Evolutionary conservation across 108 stramenopile genomes (phyloP), one percentile per base, ranked within the genome.

Genomic region (Chaetoceros tenuissimus): DNA sequence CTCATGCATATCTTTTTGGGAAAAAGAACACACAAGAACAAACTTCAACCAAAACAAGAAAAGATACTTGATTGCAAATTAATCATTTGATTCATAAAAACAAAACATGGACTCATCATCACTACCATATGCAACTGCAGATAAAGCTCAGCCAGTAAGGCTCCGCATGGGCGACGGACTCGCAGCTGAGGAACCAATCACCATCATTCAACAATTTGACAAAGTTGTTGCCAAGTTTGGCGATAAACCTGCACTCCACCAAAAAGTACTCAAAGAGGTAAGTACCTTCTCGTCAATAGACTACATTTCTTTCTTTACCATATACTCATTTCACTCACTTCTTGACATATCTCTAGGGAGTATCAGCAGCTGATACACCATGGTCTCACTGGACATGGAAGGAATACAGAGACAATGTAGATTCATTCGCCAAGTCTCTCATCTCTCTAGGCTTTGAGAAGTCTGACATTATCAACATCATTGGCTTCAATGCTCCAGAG

Each of bases 401-500:
- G 49, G 67, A 83, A 48, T 83, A 83, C 66, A 27, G 45, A 13
- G 23, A 47, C 3, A 48, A 68, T 5, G 68, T 59, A 7, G 19
- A 67, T 19, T 3, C 16, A 48, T 80, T 86, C 60, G 85, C 72
- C 48, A 82, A 80, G 59, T 70, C 75, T n/a, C 57, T 89, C 7
- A 59, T 89, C 44, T 59, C 74, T 1, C 48, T 89, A 17, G 82
- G 78, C 0, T 68, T 89, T 28, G 69, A 68, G 19, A 68, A 69
- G 22, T 77, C 71, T 51, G 72, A 81, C 28, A 66, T 67, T 31
- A 68, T 82, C 59, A 80, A 79, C 63, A 82, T 89, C 46, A 57
- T 87, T 27, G 88, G 85, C 20, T 89, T 89, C 70, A 89, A 89
- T 44, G 55, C 74, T 20, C 69, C 66, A 0, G 68, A 73, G 53